Base-by-base conservation (phyloP, 192 early-diverging fungal genomes). In the Podila minutissima region DNA sequence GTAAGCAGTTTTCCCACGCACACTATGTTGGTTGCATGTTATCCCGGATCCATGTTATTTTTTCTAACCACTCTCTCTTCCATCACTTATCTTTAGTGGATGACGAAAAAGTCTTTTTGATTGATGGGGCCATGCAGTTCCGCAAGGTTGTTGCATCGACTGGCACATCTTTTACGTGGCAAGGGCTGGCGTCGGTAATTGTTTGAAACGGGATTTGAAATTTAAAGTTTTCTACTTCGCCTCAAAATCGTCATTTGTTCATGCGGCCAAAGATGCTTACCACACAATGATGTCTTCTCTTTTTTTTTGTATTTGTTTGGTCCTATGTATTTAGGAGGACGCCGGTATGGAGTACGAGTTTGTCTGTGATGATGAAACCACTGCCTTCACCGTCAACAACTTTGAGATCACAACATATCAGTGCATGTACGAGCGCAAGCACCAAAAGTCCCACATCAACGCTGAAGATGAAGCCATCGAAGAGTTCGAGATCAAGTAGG, bases 41-140 rank as follows among this genome's bases (percentile, higher is more conserved):
- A 11, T 29, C 2, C 19, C 7, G 29, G 3, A 48, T 13, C 19
- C 24, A 33, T 58, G 6, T 17, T 35, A 8, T 51, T 67, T 67
- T 11, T 58, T 2, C 2, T 35, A 26, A 20, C 22, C 24, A 8
- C 7, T 8, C n/a, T 61, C 64, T 9, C 29, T 35, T 51, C 26
- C 66, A 48, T 72, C 37, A 5, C 31, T 12, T 33, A 1, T 6
- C 46, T 6, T n/a, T 67, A 71, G 69, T 86, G 31, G 90, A 94
- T 35, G 90, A 93, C 59, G 95, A 95, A 84, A 83, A 86, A 24
- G 67, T 86, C 3, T 96, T 94, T 71, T 72, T 95, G 32, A 88
- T 96, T 22, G 92, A 92, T 72, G 82, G 84, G 66, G 72, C 55
- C 6, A 71, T 92, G 22, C 71, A 72, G 41, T 87, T 94, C 61